These are phyloP conservation scores for Cordyceps javanica DNA, from an alignment of 2,329 filamentous ascomycete species.

Conservation along the genomic window DNA sequence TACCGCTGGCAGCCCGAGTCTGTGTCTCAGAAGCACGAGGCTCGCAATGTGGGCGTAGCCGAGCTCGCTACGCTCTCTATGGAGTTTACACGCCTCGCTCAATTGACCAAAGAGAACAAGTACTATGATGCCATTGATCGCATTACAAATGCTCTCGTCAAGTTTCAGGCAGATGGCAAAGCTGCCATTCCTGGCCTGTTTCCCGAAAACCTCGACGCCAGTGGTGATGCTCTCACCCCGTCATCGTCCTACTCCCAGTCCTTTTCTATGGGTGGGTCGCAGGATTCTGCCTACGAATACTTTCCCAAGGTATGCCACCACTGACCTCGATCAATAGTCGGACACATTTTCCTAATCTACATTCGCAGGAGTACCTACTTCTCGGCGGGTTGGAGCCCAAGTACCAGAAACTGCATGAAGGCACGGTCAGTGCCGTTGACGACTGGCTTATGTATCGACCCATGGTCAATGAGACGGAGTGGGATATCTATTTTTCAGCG, in stretches of 20 bases:
- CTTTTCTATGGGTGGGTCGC: slow-evolving; percentile 57
- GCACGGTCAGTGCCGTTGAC: slow-evolving; percentile 60
- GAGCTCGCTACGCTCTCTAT: slow-evolving; percentile 75
- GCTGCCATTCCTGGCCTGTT: slow-evolving; percentile 75
- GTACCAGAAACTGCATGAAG: slow-evolving; percentile 67
- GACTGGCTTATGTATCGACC: slow-evolving; percentile 73
- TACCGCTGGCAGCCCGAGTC: slow-evolving; percentile 69
- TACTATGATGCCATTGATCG: slow-evolving; percentile 89
- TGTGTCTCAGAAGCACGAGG: slow-evolving; percentile 57
- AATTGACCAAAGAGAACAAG: slow-evolving; percentile 72
- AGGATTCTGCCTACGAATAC: slow-evolving; percentile 69
- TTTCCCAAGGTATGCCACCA: slow-evolving; percentile 48
- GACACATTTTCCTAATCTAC: slow-evolving; percentile 18
- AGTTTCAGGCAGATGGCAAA: slow-evolving; percentile 57
- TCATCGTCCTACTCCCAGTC: slow-evolving; percentile 38
- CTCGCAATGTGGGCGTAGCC: slow-evolving; percentile 52
- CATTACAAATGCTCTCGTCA: slow-evolving; percentile 73
- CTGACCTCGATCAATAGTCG: neutral
- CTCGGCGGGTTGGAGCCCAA: slow-evolving; percentile 68
- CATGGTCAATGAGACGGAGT: slow-evolving; percentile 58
- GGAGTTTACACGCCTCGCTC: slow-evolving; percentile 85
- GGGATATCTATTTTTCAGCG: slow-evolving; percentile 69
- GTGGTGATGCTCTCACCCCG: slow-evolving; percentile 56
- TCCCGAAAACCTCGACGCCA: slow-evolving; percentile 70
- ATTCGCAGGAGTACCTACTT: slow-evolving; percentile 60